These are phyloP conservation scores for Zymoseptoria ardabiliae DNA, from an alignment of 2,329 filamentous ascomycete species.

Conservation along the genomic window DNA sequence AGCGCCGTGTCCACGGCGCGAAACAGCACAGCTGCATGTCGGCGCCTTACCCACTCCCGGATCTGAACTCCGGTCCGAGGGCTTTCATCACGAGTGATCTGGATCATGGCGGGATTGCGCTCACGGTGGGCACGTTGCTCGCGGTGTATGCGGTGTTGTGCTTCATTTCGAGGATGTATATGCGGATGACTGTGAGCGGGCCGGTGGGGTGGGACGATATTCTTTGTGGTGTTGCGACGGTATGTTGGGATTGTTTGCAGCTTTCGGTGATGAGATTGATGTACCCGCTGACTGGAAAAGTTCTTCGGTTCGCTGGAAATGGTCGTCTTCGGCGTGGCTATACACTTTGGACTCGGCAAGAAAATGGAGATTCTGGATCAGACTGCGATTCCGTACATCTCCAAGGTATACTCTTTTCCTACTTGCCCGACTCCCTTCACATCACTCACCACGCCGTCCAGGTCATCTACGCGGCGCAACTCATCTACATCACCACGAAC, in stretches of 20 bases:
- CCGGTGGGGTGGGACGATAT: slow-evolving; percentile 20
- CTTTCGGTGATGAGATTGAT: not conserved
- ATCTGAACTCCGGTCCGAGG: slow-evolving; percentile 16
- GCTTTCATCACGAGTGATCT: slow-evolving; percentile 18
- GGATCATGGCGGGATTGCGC: slow-evolving; percentile 21
- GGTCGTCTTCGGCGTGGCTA: slow-evolving; percentile 14
- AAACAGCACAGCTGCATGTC: slow-evolving; percentile 10
- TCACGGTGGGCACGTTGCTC: slow-evolving; percentile 20
- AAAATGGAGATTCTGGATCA: slow-evolving; percentile 12
- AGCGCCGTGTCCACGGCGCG: not conserved
- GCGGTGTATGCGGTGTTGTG: slow-evolving; percentile 20
- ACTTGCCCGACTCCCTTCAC: not conserved
- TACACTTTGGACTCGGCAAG: slow-evolving; percentile 20
- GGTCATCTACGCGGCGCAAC: slow-evolving; percentile 18
- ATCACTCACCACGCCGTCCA: not conserved
- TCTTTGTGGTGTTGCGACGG: slow-evolving; percentile 18
- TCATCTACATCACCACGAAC: slow-evolving; percentile 18
- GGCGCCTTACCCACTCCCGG: slow-evolving; percentile 10
- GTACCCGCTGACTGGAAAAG: slow-evolving; percentile 1
- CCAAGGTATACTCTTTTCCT: slow-evolving; percentile 13
- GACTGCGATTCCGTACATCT: slow-evolving; percentile 8
- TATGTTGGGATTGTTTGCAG: not conserved
- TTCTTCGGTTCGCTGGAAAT: slow-evolving; percentile 18
- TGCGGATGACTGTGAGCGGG: slow-evolving; percentile 18
- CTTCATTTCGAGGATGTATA: slow-evolving; percentile 20